phyloP scores from a whole-genome alignment of 768 basidiomycete species.

The Hydnomerulius pinastri region DNA sequence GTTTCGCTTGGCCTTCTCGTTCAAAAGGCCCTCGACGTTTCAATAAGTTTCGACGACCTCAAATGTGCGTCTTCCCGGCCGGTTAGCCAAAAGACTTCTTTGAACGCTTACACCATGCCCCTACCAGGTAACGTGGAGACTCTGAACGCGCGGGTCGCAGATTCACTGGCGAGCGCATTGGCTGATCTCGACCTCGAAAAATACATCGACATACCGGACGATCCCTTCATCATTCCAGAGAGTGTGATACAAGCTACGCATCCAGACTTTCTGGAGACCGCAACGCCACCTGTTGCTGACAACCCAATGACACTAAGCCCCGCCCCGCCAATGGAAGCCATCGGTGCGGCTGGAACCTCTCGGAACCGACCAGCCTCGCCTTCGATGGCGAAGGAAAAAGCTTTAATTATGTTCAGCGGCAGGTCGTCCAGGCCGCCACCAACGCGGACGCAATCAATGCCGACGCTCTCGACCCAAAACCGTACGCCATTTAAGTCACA shows the following conservation, averaged over 20 bases:
- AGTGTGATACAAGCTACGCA: not conserved
- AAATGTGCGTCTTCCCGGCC: slow-evolving; percentile 13
- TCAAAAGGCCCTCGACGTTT: not conserved
- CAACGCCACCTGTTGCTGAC: not conserved
- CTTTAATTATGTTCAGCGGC: slow-evolving; percentile 1
- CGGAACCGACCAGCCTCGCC: not conserved
- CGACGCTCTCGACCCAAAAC: not conserved
- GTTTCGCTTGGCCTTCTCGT: slow-evolving; percentile 10
- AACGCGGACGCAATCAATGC: slow-evolving; percentile 21
- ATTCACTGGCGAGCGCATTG: not conserved
- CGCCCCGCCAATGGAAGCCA: not conserved
- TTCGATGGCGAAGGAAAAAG: slow-evolving; percentile 1
- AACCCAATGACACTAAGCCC: not conserved
- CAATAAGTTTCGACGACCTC: not conserved
- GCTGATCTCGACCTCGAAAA: slow-evolving; percentile 6
- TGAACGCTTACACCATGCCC: not conserved
- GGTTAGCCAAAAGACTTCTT: not conserved
- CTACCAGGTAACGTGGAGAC: slow-evolving; percentile 7
- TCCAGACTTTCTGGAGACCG: not conserved
- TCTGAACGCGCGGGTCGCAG: slow-evolving; percentile 2
- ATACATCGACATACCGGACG: not conserved
- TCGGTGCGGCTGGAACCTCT: not conserved
- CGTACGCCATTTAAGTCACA: not conserved
- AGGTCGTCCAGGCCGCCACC: not conserved
- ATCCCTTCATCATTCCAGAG: not conserved